These are phyloP conservation scores for Goffeauzyma gilvescens DNA, from an alignment of 768 basidiomycete species.

Conservation along the genomic window DNA sequence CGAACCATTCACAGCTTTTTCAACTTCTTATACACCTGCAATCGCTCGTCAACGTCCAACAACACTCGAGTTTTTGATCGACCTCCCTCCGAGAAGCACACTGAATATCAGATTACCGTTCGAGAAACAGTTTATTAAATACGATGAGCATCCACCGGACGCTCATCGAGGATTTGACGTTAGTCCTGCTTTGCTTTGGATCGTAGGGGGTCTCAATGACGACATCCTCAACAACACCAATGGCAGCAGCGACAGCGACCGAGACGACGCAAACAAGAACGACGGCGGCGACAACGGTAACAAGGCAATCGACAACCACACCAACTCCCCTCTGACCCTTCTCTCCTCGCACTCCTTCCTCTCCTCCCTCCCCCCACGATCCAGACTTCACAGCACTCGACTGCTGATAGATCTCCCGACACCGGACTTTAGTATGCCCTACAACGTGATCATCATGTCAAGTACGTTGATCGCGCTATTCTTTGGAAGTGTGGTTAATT, in stretches of 20 bases:
- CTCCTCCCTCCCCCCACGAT: constrained; percentile 2
- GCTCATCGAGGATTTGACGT: constrained; percentile 89
- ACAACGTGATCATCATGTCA: constrained; percentile 90
- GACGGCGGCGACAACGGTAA: no score
- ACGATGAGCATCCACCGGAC: constrained; percentile 90
- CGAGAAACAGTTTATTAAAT: constrained; percentile 66
- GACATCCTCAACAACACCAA: no score
- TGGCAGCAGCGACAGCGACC: no score
- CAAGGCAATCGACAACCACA: background rate
- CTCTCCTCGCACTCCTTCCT: no score
- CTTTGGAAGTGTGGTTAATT: constrained; percentile 81
- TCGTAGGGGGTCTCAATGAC: no score
- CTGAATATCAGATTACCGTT: constrained; percentile 53
- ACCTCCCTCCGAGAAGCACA: constrained; percentile 49
- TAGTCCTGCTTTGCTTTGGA: constrained; percentile 64
- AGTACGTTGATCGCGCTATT: constrained; percentile 77
- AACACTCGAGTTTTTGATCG: constrained; percentile 51
- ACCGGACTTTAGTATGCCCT: constrained; percentile 98
- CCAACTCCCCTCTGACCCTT: background rate
- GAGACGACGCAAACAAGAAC: constrained; percentile 15
- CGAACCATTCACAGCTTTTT: no score
- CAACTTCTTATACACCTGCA: constrained; percentile 9
- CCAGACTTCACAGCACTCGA: constrained; percentile 54
- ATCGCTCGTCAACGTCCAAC: constrained; percentile 37
- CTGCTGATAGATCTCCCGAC: constrained; percentile 87